phyloP scores from a whole-genome alignment of 345 rosid genomes.

The Eucalyptus viminalis region DNA sequence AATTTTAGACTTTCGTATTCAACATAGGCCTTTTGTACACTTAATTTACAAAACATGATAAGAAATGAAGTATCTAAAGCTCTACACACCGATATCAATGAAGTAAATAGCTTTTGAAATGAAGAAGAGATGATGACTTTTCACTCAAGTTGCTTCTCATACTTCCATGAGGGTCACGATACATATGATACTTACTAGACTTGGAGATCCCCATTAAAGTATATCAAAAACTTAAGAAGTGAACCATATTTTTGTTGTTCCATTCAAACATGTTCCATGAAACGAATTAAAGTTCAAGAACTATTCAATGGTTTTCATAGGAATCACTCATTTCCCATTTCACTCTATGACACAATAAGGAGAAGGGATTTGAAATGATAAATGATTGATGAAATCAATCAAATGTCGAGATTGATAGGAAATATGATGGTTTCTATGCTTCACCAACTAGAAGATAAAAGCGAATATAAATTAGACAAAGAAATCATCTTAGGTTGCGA shows the following conservation, averaged over 20 bases:
- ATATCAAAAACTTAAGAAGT: rapidly evolving
- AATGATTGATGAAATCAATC: neutral
- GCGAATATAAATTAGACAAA: neutral
- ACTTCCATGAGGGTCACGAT: neutral
- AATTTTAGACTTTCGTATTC: no score
- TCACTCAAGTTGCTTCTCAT: neutral
- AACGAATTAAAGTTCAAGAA: neutral
- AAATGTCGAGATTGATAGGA: neutral
- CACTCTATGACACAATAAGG: neutral
- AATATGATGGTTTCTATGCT: neutral
- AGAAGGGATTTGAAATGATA: rapidly evolving
- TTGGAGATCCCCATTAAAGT: neutral
- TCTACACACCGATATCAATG: neutral
- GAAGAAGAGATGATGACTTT: neutral
- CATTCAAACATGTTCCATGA: neutral
- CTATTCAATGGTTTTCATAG: neutral
- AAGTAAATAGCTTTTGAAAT: no score
- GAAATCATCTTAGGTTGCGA: neutral
- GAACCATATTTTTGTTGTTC: neutral
- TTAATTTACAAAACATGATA: neutral
- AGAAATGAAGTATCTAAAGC: neutral
- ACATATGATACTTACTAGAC: neutral
- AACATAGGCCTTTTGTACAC: neutral
- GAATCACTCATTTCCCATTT: neutral
- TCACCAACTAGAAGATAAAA: neutral